These are phyloP conservation scores for Trametes pubescens DNA, from an alignment of 1,284 basidiomycete genomes.

Conservation along the genomic window DNA sequence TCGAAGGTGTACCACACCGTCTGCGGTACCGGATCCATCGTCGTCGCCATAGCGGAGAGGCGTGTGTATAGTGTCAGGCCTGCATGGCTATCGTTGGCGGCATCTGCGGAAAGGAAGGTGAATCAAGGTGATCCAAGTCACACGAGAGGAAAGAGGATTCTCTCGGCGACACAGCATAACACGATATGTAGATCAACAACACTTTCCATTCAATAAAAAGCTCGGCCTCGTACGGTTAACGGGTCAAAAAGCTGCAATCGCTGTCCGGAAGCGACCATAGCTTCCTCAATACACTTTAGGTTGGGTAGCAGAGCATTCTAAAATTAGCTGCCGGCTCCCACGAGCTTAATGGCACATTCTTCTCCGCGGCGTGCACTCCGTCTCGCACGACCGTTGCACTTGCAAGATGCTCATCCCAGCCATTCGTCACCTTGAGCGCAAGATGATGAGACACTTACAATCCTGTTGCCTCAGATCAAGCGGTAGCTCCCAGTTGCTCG, in stretches of 20 bases:
- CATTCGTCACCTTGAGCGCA: background rate
- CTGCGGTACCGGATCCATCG: constrained; percentile 51
- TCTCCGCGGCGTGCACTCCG: background rate
- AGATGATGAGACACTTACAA: constrained; percentile 54
- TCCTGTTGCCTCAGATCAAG: constrained; percentile 58
- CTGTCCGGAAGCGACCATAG: too few relatives aligned
- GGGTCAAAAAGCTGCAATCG: too few relatives aligned
- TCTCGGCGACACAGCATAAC: background rate
- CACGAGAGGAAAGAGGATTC: background rate
- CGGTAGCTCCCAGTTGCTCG: constrained; percentile 71
- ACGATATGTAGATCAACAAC: background rate
- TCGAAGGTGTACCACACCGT: constrained; percentile 65
- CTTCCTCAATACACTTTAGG: too few relatives aligned
- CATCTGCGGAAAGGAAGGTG: constrained; percentile 54
- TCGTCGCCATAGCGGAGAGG: constrained; percentile 50
- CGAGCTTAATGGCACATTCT: too few relatives aligned
- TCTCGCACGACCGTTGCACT: background rate
- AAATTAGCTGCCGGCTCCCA: background rate
- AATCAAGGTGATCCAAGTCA: too few relatives aligned
- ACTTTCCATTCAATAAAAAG: too few relatives aligned
- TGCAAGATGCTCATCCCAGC: background rate
- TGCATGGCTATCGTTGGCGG: constrained; percentile 74
- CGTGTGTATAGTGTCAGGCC: constrained; percentile 59
- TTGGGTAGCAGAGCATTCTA: background rate
- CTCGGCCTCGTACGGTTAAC: too few relatives aligned